Conservation (phyloP, 1,284 basidiomycete genomes). For the Pseudozyma pruni region DNA sequence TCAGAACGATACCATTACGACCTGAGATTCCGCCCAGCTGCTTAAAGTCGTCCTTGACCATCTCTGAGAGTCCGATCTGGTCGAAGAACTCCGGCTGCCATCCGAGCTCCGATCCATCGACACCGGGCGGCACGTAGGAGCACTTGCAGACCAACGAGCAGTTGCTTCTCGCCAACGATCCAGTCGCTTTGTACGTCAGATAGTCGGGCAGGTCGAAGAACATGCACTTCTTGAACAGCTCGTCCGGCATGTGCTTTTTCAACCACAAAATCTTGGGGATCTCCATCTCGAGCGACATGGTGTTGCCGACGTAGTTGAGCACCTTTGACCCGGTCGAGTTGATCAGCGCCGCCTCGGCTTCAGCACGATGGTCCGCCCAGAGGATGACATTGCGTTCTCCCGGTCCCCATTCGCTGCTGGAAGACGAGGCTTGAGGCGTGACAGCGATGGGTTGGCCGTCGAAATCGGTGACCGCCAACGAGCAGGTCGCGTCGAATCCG, state of each 20-base stretch:
- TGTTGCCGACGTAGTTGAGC: conserved; percentile 93
- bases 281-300: conserved; percentile 77
- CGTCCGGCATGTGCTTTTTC: conserved; percentile 83
- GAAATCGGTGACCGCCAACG: conserved; percentile 82
- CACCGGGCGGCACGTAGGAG: conserved; percentile 83
- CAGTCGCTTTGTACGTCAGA: conserved; percentile 91
- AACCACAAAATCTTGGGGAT: conserved; percentile 93
- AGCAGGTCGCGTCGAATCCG: conserved; percentile 97
- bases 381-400: conserved; percentile 59
- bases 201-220: conserved; percentile 98
- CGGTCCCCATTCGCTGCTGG: conserved; percentile 21
- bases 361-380: conserved; percentile 83
- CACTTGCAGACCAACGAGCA: conserved; percentile 98
- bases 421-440: conserved; percentile 74
- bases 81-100: conserved; percentile 66
- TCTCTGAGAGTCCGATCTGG: conserved; percentile 65
- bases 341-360: conserved; percentile 88
- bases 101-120: conserved; percentile 59
- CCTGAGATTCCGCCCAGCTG: conserved; percentile 81
- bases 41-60: conserved; percentile 74
- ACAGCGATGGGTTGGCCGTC: conserved; percentile 81
- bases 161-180: conserved; percentile 80
- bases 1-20: conserved; percentile 75
- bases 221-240: conserved; percentile 82
- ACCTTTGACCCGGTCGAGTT: conserved; percentile 86